phyloP scores from a whole-genome alignment of 2,329 filamentous ascomycete genomes.

The Aaosphaeria arxii region DNA sequence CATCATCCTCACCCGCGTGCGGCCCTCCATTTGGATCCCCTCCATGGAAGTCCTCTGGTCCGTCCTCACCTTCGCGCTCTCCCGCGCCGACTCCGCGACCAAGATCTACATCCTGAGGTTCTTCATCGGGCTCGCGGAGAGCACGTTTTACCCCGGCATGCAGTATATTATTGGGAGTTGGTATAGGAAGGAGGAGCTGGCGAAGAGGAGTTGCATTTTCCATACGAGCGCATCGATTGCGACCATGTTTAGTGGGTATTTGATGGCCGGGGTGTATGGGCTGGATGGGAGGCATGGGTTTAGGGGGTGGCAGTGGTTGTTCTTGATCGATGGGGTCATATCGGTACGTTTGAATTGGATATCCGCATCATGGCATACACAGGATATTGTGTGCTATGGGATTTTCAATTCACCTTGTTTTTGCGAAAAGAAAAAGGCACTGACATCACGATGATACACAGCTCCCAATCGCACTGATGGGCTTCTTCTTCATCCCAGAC shows the following conservation, averaged over 20 bases:
- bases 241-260: slow-evolving; percentile 51
- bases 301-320: slow-evolving; percentile 51
- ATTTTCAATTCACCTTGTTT: too few species aligned
- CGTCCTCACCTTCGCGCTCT: slow-evolving; percentile 42
- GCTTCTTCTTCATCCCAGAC: slow-evolving; percentile 50
- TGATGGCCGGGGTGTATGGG: slow-evolving; percentile 55
- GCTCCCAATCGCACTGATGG: slow-evolving; percentile 50
- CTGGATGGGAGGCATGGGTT: slow-evolving; percentile 45
- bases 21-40: slow-evolving; percentile 49
- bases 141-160: slow-evolving; percentile 53
- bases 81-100: slow-evolving; percentile 32
- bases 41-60: slow-evolving; percentile 47
- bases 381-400: too few species aligned
- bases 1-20: slow-evolving; percentile 49
- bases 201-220: slow-evolving; percentile 53
- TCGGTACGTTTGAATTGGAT: neutral
- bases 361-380: neutral
- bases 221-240: slow-evolving; percentile 47
- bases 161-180: slow-evolving; percentile 52
- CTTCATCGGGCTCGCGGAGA: slow-evolving; percentile 50
- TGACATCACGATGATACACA: slow-evolving; percentile 7
- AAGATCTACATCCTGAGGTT: slow-evolving; percentile 50
- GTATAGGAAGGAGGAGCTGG: slow-evolving; percentile 51
- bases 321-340: slow-evolving; percentile 55
- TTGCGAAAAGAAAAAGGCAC: too few species aligned